Percentiles rank a stretch among this genome's conserved stretches.
Evolutionary conservation across 352 stramenopile genomes (phyloP).

Genomic region (Plasmopara viticola): DNA sequence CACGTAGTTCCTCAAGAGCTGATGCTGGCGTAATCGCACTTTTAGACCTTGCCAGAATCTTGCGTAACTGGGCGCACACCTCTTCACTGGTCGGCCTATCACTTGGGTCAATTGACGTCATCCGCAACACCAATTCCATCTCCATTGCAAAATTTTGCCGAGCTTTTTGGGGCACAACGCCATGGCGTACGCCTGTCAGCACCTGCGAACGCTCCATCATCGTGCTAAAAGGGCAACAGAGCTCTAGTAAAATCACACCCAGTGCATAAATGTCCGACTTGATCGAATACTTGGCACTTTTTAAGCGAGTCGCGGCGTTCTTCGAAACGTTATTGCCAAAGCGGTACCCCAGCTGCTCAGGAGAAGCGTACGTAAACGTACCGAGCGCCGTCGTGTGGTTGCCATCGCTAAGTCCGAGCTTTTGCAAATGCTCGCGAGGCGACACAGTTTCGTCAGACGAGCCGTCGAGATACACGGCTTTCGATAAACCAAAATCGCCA

Average conservation of each 20-base stretch:
- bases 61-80: conserved; percentile 47
- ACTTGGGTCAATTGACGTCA: conserved; percentile 66
- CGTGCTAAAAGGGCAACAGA: conserved; percentile 75
- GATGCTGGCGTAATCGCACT: conserved; percentile 30
- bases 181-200: conserved; percentile 66
- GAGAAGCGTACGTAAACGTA: conserved; percentile 82
- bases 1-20: conserved; percentile 57
- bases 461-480: conserved; percentile 41
- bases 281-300: conserved; percentile 72
- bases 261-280: conserved; percentile 85
- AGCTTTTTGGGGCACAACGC: conserved; percentile 65
- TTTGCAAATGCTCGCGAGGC: conserved; percentile 15
- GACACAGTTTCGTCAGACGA: conserved; percentile 10
- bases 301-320: conserved; percentile 41
- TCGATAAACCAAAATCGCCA: conserved; percentile 64
- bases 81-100: conserved; percentile 58
- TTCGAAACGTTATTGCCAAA: conserved; percentile 36
- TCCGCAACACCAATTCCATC: conserved; percentile 66
- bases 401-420: conserved; percentile 27
- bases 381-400: conserved; percentile 76
- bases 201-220: conserved; percentile 86
- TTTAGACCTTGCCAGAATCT: conserved; percentile 33
- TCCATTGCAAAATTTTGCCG: conserved; percentile 57
- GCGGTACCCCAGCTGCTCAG: conserved; percentile 71
- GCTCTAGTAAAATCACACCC: conserved; percentile 76